phyloP scores from a whole-genome alignment of 495 filamentous ascomycete genomes.

The Lasiosphaeriaceae sp. region DNA sequence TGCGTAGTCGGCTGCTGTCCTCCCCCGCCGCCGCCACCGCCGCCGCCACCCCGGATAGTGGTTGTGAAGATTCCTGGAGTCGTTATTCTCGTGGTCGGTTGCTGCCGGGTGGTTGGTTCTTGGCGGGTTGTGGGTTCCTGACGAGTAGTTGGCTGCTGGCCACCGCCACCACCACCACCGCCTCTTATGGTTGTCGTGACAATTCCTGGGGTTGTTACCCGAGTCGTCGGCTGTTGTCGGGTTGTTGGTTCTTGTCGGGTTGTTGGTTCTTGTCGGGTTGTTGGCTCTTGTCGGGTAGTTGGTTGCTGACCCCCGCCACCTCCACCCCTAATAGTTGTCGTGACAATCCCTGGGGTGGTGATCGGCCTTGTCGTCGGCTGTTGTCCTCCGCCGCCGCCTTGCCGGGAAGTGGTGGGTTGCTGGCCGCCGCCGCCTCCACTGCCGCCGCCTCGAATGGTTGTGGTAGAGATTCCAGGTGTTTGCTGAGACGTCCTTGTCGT shows the following conservation, averaged over 20 bases:
- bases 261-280: not conserved
- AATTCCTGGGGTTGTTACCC: not conserved
- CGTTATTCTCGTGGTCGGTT: not conserved
- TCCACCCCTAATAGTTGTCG: conserved; percentile 4
- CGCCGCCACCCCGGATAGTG: not conserved
- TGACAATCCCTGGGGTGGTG: not conserved
- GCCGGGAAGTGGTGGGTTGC: not conserved
- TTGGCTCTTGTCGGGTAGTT: conserved; percentile 2
- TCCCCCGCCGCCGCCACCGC: not conserved
- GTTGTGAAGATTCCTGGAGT: conserved; percentile 5
- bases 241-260: not conserved
- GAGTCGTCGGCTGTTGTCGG: not conserved
- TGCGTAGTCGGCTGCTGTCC: not conserved
- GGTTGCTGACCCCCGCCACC: conserved; percentile 3
- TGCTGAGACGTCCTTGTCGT: conserved; percentile 1
- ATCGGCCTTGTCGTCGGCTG: conserved; percentile 6
- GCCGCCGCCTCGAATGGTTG: not conserved
- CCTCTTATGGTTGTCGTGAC: conserved; percentile 2
- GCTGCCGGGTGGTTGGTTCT: not conserved
- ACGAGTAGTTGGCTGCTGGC: conserved; percentile 2
- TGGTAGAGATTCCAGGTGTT: not conserved
- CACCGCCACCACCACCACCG: not conserved
- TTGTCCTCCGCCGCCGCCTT: conserved; percentile 2
- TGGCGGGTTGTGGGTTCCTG: not conserved
- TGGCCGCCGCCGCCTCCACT: not conserved